phyloP scores from a whole-genome alignment of 2,329 filamentous ascomycete species.

The Didymella pinodella region DNA sequence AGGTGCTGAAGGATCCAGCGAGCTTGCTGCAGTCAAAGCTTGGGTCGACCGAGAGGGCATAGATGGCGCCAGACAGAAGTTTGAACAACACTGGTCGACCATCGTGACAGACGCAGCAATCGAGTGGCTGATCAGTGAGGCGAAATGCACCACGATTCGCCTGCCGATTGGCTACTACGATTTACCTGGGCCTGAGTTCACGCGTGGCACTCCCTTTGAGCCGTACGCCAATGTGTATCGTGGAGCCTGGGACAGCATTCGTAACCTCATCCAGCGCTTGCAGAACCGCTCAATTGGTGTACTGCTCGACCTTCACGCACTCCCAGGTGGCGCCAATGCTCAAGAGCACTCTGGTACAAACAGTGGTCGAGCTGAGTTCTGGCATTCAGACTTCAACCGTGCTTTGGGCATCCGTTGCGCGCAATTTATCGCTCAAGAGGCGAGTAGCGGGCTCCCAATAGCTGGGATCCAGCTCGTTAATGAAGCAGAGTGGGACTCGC shows the following conservation, averaged over 20 bases:
- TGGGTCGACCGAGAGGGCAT: slow-evolving; percentile 59
- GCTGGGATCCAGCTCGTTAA: slow-evolving; percentile 67
- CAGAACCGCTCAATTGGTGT: slow-evolving; percentile 61
- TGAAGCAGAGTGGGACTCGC: slow-evolving; percentile 61
- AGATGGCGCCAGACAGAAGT: slow-evolving; percentile 58
- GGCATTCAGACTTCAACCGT: slow-evolving; percentile 56
- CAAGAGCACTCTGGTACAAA: slow-evolving; percentile 65
- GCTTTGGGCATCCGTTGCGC: slow-evolving; percentile 58
- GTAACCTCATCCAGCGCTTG: slow-evolving; percentile 57
- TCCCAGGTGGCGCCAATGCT: slow-evolving; percentile 66
- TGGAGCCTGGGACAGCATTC: slow-evolving; percentile 62
- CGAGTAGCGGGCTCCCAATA: slow-evolving; percentile 54
- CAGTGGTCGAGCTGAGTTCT: slow-evolving; percentile 61
- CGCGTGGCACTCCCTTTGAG: slow-evolving; percentile 61
- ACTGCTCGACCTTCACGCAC: slow-evolving; percentile 66
- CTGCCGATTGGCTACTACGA: slow-evolving; percentile 68
- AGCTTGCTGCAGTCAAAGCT: slow-evolving; percentile 61
- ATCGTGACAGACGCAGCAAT: slow-evolving; percentile 62
- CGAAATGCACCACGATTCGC: slow-evolving; percentile 65
- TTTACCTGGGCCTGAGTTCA: slow-evolving; percentile 60
- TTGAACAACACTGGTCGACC: slow-evolving; percentile 63
- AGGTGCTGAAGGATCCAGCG: slow-evolving; percentile 54
- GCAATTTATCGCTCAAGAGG: slow-evolving; percentile 60
- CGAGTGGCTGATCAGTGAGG: slow-evolving; percentile 60
- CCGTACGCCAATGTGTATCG: slow-evolving; percentile 59